Evolutionary conservation across 2,329 filamentous ascomycete genomes (phyloP).

Genomic region (Talaromyces islandicus): DNA sequence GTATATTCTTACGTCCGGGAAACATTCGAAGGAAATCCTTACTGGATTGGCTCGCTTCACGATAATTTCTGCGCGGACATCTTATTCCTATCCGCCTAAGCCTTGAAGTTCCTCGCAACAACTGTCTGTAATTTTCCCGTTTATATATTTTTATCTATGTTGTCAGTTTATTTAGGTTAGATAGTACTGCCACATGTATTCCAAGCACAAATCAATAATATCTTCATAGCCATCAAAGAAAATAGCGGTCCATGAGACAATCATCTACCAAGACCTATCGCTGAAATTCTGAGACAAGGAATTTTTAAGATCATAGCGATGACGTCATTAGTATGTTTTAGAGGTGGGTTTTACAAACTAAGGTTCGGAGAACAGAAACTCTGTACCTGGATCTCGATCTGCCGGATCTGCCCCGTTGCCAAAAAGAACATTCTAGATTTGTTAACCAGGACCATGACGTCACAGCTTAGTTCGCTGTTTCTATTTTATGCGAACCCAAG

Average conservation of each 20-base stretch:
- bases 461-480: no score
- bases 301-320: constrained; percentile 3
- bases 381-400: no score
- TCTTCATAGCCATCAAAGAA: neutral
- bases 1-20: constrained; percentile 11
- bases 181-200: neutral
- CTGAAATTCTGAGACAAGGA: neutral
- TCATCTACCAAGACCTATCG: neutral
- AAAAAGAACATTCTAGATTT: no score
- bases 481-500: no score
- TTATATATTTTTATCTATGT: neutral
- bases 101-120: neutral
- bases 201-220: neutral
- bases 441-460: no score
- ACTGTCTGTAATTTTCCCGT: neutral
- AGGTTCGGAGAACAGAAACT: no score
- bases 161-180: neutral
- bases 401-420: no score
- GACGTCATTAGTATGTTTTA: neutral
- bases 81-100: constrained; percentile 8
- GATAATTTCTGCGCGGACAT: constrained; percentile 16
- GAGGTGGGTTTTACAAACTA: neutral
- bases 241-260: neutral
- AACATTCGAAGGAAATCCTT: constrained; percentile 12
- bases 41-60: constrained; percentile 12